Base-by-base conservation (phyloP, 2,329 filamentous ascomycete species). In the Penicillium sp. region DNA sequence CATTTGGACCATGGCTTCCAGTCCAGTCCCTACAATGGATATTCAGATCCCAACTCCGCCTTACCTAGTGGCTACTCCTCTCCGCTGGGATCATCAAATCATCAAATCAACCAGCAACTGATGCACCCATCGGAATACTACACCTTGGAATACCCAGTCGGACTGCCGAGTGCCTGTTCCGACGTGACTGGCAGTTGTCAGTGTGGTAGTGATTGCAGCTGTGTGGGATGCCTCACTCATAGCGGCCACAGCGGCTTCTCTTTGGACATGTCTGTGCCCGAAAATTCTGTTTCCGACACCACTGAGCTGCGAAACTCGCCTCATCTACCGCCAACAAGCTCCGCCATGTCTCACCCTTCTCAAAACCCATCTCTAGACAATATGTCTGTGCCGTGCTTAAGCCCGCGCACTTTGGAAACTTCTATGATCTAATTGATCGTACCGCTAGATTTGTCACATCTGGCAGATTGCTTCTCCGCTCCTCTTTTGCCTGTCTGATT, bases 221-320 rank as follows among this genome's bases (percentile, higher is more conserved):
- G 80, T 58, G 70, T 79, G n/a, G 79, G 79, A 13, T 83, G 80
- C 59, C 67, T 81, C 11, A 81, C 78, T 3, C 80, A 83, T 51
- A 77, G 74, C 18, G 79, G 78, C 3, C 79, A 81, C 53, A 76
- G 77, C 22, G 78, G 77, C 13, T 58, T 79, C 21, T 56, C 70
- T 10, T 60, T 79, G 14, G 67, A 72, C 10, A 47, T 66, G 10
- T 41, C 54, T 9, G 45, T 45, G 16, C 32, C 50, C 3, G 53
- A 56, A 16, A 10, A 36, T 7, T 41, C 53, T 24, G 11, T 45
- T 31, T 1, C 53, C 5, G 21, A 46, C 11, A 46, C 57, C 16
- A 11, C 50, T 8, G 52, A 60, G n/a, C 53, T 49, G 22, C 47
- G 40, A 10, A 31, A 9, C 21, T 38, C 41, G 3, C 48, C 36